A percentile compares a stretch with the other conserved stretches of the same genome.
These are phyloP conservation scores for Clavispora santaluciae DNA, from an alignment of 805 yeast species.

Conservation along the genomic window DNA sequence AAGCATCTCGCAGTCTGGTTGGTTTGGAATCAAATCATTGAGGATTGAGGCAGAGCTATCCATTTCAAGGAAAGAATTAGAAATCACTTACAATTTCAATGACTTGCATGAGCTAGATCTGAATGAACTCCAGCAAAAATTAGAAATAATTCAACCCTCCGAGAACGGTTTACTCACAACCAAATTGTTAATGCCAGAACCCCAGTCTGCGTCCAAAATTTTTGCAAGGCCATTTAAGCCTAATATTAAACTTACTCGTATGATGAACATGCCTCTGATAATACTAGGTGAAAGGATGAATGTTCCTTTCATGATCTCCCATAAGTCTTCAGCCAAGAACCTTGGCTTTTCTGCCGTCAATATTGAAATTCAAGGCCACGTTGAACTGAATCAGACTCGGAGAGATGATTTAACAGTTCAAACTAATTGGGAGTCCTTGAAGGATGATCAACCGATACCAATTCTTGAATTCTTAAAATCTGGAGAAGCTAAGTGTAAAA, in stretches of 20 bases:
- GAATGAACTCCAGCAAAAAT: neutral
- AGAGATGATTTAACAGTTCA: conserved; percentile 17
- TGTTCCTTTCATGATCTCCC: conserved; percentile 18
- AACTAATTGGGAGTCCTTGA: conserved; percentile 30
- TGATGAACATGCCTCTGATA: conserved; percentile 9
- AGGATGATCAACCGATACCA: conserved; percentile 39
- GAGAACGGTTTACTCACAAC: neutral
- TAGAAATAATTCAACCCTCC: neutral
- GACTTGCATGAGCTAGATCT: neutral
- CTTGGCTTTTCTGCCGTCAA: conserved; percentile 17
- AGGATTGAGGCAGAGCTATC: neutral
- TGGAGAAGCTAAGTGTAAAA: conserved; percentile 5
- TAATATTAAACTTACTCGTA: conserved; percentile 12
- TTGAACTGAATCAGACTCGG: conserved; percentile 12
- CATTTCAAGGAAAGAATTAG: neutral
- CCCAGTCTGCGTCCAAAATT: conserved; percentile 6
- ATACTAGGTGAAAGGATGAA: conserved; percentile 29
- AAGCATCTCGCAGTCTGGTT: neutral
- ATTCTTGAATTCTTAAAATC: conserved; percentile 10
- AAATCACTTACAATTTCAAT: neutral
- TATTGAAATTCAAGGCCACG: conserved; percentile 18
- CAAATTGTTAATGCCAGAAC: conserved; percentile 4
- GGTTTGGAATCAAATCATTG: neutral
- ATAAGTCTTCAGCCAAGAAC: conserved; percentile 11
- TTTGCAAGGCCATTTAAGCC: conserved; percentile 22